Conservation (phyloP, 2,329 filamentous ascomycete genomes). For the Coniochaeta ligniaria region DNA sequence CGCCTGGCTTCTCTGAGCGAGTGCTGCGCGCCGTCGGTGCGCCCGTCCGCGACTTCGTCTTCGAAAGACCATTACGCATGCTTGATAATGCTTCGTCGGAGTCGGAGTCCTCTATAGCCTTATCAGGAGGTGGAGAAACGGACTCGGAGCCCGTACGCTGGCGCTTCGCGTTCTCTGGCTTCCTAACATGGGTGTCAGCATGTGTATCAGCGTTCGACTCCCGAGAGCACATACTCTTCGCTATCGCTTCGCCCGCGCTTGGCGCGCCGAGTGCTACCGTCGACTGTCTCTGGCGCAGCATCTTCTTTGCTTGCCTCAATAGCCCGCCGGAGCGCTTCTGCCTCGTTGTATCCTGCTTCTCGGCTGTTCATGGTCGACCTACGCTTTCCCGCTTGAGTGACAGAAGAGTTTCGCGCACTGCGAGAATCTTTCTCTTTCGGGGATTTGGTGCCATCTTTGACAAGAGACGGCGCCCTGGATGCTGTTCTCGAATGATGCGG, state of each 20-base stretch:
- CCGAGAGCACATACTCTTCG: conserved; percentile 61
- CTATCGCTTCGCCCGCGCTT: conserved; percentile 88
- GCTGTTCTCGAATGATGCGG: conserved; percentile 45
- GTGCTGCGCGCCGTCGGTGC: conserved; percentile 42
- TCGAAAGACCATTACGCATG: conserved; percentile 41
- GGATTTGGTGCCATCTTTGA: conserved; percentile 52
- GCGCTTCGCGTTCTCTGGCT: conserved; percentile 66
- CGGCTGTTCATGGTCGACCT: conserved; percentile 97
- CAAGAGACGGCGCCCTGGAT: conserved; percentile 57
- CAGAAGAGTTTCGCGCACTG: conserved; percentile 44
- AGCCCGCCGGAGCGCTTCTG: conserved; percentile 78
- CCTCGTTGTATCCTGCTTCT: conserved; percentile 91
- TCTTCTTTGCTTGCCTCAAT: conserved; percentile 95
- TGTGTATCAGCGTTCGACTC: conserved; percentile 28
- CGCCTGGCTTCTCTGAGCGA: conserved; percentile 46
- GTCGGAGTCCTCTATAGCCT: conserved; percentile 60
- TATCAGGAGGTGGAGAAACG: conserved; percentile 49
- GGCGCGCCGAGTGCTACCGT: conserved; percentile 53
- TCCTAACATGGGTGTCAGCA: conserved; percentile 40
- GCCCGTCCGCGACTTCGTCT: conserved; percentile 50
- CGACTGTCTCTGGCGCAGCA: conserved; percentile 42
- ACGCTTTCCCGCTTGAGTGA: conserved; percentile 63
- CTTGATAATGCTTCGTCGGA: conserved; percentile 62
- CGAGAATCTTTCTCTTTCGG: conserved; percentile 45
- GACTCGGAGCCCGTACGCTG: conserved; percentile 77